These are phyloP conservation scores for Dovyalis caffra DNA, from an alignment of 345 rosid species.

Conservation along the genomic window DNA sequence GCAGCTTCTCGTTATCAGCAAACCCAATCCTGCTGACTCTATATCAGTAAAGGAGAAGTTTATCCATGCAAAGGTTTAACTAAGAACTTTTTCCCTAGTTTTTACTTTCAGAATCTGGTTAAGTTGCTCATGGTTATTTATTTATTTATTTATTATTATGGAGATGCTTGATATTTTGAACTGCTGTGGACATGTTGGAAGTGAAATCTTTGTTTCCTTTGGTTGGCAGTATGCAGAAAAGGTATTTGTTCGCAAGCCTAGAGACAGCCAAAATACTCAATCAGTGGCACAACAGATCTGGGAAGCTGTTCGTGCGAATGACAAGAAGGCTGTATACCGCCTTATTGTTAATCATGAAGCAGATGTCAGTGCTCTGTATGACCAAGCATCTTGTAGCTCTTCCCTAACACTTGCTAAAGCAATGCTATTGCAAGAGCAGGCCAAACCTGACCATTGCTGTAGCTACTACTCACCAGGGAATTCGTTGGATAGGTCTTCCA, in stretches of 20 bases:
- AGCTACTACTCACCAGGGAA: slow-evolving; percentile 56
- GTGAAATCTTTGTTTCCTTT: slow-evolving; percentile 11
- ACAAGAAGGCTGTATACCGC: slow-evolving; percentile 86
- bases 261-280: slow-evolving; percentile 50
- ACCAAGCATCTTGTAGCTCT: slow-evolving; percentile 58
- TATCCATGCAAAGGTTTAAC: slow-evolving; percentile 86
- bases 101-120: slow-evolving; percentile 16
- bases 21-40: slow-evolving; percentile 71
- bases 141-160: not conserved
- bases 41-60: slow-evolving; percentile 93
- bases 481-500: slow-evolving; percentile 63
- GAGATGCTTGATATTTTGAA: not conserved
- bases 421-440: slow-evolving; percentile 74
- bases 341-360: slow-evolving; percentile 72
- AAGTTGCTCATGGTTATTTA: not conserved
- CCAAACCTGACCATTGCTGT: slow-evolving; percentile 50
- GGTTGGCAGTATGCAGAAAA: slow-evolving; percentile 83
- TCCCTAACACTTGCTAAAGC: slow-evolving; percentile 85
- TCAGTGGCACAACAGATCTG: slow-evolving; percentile 67
- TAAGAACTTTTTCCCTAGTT: slow-evolving; percentile 9
- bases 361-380: slow-evolving; percentile 64
- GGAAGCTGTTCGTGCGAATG: slow-evolving; percentile 88
- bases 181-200: slow-evolving; percentile 1
- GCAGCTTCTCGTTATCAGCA: slow-evolving; percentile 52
- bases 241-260: slow-evolving; percentile 74